These are phyloP conservation scores for Ilyonectria mors-panacis DNA, from an alignment of 2,329 filamentous ascomycete species.

Conservation along the genomic window DNA sequence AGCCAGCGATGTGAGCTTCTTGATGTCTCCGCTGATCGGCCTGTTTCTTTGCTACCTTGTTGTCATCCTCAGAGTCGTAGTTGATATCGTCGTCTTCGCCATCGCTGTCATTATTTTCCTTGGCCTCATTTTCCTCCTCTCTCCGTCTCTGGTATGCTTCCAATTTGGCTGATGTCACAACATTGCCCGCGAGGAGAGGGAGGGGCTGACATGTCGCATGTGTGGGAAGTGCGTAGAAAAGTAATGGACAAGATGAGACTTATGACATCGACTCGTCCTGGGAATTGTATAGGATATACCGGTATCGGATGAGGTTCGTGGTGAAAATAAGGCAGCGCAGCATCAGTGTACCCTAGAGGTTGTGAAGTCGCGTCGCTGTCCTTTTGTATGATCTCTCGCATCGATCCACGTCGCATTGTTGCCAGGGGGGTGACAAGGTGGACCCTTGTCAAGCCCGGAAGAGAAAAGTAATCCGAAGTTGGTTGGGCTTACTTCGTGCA, in stretches of 20 bases:
- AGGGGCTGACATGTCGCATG: slow-evolving; percentile 28
- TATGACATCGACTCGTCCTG: not conserved
- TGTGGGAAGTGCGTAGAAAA: slow-evolving; percentile 1
- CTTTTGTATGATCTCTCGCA: not conserved
- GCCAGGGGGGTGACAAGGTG: slow-evolving; percentile 23
- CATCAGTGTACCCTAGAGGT: not conserved
- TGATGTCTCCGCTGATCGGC: slow-evolving; percentile 31
- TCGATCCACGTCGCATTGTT: slow-evolving; percentile 21
- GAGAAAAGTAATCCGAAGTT: not conserved
- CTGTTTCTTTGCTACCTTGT: slow-evolving; percentile 16
- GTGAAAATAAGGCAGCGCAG: not conserved
- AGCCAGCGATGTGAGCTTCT: slow-evolving; percentile 36
- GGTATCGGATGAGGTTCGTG: not conserved
- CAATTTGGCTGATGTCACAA: slow-evolving; percentile 36
- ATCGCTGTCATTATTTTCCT: slow-evolving; percentile 20
- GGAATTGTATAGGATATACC: not conserved
- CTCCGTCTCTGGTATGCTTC: slow-evolving; percentile 34
- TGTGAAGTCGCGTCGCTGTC: not conserved
- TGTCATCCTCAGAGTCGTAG: slow-evolving; percentile 31
- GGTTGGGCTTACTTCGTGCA: not conserved
- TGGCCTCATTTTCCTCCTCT: slow-evolving; percentile 18
- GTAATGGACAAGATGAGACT: not conserved
- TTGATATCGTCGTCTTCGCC: slow-evolving; percentile 34
- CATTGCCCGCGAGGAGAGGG: slow-evolving; percentile 29
- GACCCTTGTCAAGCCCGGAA: slow-evolving; percentile 23